Base-by-base conservation (phyloP, 495 filamentous ascomycete species). In the Wilcoxina mikolae region DNA sequence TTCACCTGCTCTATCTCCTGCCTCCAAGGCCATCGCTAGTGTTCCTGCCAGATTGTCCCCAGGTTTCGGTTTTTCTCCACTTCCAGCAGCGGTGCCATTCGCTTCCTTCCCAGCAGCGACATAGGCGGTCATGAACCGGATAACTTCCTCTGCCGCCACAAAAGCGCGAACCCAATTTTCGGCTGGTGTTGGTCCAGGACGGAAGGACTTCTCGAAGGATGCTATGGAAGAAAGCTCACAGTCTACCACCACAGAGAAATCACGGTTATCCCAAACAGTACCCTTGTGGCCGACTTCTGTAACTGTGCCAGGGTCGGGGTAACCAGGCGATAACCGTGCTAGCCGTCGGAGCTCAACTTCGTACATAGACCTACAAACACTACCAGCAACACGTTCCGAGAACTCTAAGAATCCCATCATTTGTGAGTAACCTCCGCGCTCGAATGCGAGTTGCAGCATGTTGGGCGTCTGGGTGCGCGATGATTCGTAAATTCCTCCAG, bases 341-440 rank as follows among this genome's bases (percentile, higher is more conserved):
- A 66, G 33, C 3, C 67, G 59, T 9, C 61, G 65, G 3, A 54
- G 55, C 27, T 69, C 67, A 50, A 69, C 41, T 29, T 62, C 61
- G 56, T 55, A 67, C 59, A 69, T 67, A 12, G 50, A 31, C 28
- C 60, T 60, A 26, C 61, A 69, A 9, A 69, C 58, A 31, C 65
- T 68, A 5, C 56, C 55, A 3, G 60, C 54, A 9, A 69, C 51
- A 7, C 62, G 62, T 24, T 62, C 57, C 10, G 48, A 62, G 26
- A 69, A 66, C 27, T 69, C 61, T 4, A 67, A 39, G 38, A 69
- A 69, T 3, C 65, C 67, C 55, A 63, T 60, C 51, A 69, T 62
- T 33, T 69, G 67, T 5, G 59, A 55, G 26, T 69, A 69, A n/a
- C 65, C 64, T 0, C 67, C 65, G 5, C 60, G 54, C 46, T 69